These are phyloP conservation scores for Scutellaria barbata DNA, from an alignment of 257 asterid species.

Conservation along the genomic window DNA sequence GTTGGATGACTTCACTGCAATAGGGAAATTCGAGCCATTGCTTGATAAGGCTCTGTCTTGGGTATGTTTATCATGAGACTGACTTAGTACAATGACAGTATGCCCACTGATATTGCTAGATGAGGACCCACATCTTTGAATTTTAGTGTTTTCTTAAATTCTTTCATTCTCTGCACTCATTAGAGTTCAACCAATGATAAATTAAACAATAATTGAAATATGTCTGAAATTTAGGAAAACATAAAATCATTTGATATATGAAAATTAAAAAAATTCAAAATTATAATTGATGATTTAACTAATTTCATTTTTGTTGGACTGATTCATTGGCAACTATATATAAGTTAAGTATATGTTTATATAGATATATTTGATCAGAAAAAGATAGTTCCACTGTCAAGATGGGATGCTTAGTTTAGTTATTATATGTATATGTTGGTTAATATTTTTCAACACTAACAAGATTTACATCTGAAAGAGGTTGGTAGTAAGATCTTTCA, in stretches of 20 bases:
- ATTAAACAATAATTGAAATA: not conserved
- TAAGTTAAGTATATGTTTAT: slow-evolving; percentile 3
- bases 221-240: too few species aligned
- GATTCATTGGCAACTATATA: slow-evolving; percentile 14
- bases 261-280: too few species aligned
- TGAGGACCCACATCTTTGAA: slow-evolving; percentile 7
- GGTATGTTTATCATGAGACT: slow-evolving; percentile 55
- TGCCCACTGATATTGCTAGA: slow-evolving; percentile 20
- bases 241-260: too few species aligned
- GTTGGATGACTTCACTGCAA: slow-evolving; percentile 93
- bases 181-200: too few species aligned
- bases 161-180: not conserved
- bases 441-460: slow-evolving; percentile 1
- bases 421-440: slow-evolving; percentile 8
- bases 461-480: not conserved
- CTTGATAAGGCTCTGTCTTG: slow-evolving; percentile 81
- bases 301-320: not conserved
- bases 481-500: not conserved
- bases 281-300: too few species aligned
- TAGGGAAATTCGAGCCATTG: slow-evolving; percentile 89
- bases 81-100: not conserved
- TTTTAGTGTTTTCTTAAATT: slow-evolving; percentile 2
- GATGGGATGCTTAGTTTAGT: slow-evolving; percentile 1
- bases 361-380: not conserved
- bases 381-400: not conserved